A percentile compares a stretch with the other conserved stretches of the same genome.
phyloP scores from a whole-genome alignment of 805 yeast species.

The Candida railenensis region DNA sequence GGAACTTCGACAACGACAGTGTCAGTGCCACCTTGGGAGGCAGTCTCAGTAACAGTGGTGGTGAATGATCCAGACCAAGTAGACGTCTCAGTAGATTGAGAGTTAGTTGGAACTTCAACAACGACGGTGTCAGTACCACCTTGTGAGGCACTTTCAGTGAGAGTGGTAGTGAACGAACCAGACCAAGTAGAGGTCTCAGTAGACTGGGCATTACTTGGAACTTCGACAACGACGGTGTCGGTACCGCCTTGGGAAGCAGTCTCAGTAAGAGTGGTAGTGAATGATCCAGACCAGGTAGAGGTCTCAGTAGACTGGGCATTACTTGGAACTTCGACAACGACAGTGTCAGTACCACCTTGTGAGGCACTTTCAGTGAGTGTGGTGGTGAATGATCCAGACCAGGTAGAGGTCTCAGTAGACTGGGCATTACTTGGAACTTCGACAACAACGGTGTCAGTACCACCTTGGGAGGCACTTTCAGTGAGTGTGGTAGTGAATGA shows the following conservation, averaged over 20 bases:
- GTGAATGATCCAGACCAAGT: background rate
- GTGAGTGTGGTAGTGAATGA: conserved; percentile 1
- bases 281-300: background rate
- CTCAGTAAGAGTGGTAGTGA: conserved; percentile 6
- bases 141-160: conserved; percentile 5
- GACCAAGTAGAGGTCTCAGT: background rate
- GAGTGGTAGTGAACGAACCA: conserved; percentile 1
- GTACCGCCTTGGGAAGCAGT: conserved; percentile 10
- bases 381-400: conserved; percentile 7
- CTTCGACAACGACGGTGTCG: conserved; percentile 1
- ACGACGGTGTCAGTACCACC: conserved; percentile 8
- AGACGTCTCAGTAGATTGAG: background rate
- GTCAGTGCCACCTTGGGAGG: conserved; percentile 8
- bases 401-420: conserved; percentile 1
- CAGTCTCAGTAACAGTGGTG: conserved; percentile 1
- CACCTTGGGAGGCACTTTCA: background rate
- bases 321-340: conserved; percentile 12
- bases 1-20: background rate
- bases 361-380: conserved; percentile 7
- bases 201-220: conserved; percentile 5
- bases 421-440: conserved; percentile 6
- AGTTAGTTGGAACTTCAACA: conserved; percentile 12
- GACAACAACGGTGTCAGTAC: conserved; percentile 9
- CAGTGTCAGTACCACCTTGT: conserved; percentile 6
- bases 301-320: background rate